phyloP scores from a whole-genome alignment of 2,329 filamentous ascomycete genomes.

The Juglanconis oblonga region DNA sequence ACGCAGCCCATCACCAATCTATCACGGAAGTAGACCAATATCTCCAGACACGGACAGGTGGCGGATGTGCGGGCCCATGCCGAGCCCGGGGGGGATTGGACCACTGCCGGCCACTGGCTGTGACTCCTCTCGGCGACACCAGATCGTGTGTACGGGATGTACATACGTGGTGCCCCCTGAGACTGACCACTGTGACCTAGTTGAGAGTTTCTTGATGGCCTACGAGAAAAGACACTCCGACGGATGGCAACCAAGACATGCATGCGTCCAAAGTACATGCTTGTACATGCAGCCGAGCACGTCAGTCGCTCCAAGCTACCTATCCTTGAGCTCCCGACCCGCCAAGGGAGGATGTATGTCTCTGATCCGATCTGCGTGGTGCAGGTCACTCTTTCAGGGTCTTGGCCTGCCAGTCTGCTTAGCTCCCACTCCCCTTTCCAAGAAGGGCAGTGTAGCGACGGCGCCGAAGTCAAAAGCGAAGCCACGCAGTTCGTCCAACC shows the following conservation, averaged over 20 bases:
- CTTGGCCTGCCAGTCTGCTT: background rate
- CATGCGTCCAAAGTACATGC: background rate
- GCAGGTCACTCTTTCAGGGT: background rate
- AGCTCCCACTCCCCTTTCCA: background rate
- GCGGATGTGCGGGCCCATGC: background rate
- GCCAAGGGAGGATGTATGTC: too few species aligned
- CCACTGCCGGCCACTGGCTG: too few species aligned
- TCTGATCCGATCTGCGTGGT: too few species aligned
- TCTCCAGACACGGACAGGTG: background rate
- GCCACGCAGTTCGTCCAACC: background rate
- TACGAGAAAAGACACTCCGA: background rate
- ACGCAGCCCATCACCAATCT: background rate
- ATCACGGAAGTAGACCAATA: constrained; percentile 1
- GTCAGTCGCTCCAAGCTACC: background rate
- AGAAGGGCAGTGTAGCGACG: background rate
- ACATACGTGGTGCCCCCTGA: too few species aligned
- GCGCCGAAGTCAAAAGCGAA: background rate
- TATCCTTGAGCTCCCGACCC: background rate
- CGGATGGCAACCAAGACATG: background rate
- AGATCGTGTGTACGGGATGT: too few species aligned
- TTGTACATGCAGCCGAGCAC: background rate
- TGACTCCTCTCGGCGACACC: too few species aligned
- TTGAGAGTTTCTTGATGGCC: too few species aligned
- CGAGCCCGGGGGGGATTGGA: background rate
- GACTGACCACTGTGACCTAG: too few species aligned